These are phyloP conservation scores for Malassezia nana DNA, from an alignment of 1,284 basidiomycete species.

Conservation along the genomic window DNA sequence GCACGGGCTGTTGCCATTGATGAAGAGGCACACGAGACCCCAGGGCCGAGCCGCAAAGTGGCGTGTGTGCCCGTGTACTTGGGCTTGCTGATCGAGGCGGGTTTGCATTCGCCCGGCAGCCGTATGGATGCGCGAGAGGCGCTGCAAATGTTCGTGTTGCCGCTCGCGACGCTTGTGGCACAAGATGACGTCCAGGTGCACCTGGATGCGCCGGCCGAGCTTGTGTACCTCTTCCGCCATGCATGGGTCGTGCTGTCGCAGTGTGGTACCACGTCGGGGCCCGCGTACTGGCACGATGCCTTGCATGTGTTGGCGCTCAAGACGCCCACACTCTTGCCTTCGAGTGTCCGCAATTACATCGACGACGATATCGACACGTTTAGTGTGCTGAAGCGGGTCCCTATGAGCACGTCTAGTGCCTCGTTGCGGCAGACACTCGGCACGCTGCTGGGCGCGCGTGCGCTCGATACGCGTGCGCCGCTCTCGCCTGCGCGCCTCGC, in stretches of 20 bases:
- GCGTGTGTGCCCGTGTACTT: conserved; percentile 73
- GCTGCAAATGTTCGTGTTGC: conserved; percentile 58
- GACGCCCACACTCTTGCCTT: conserved; percentile 74
- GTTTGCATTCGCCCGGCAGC: conserved; percentile 22
- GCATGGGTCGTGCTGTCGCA: conserved; percentile 87
- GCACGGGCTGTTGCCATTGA: neutral
- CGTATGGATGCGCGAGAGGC: conserved; percentile 24
- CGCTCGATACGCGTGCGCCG: conserved; percentile 63
- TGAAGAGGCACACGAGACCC: conserved; percentile 6
- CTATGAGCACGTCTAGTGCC: conserved; percentile 21
- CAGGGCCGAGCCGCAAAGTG: conserved; percentile 26
- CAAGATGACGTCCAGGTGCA: conserved; percentile 66
- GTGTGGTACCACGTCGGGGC: conserved; percentile 51
- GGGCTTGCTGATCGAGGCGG: conserved; percentile 66
- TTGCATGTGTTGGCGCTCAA: conserved; percentile 73
- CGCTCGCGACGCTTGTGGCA: conserved; percentile 76
- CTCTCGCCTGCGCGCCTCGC: conserved; percentile 67
- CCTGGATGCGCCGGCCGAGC: conserved; percentile 55
- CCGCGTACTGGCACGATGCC: conserved; percentile 43
- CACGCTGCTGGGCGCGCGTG: conserved; percentile 58
- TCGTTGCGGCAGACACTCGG: conserved; percentile 41
- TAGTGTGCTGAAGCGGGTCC: conserved; percentile 61
- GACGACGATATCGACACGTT: conserved; percentile 88
- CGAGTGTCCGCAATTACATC: conserved; percentile 71
- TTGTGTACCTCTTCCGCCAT: conserved; percentile 78